Conservation (phyloP, 140 eudicot genomes). For the Bidens hawaiensis region DNA sequence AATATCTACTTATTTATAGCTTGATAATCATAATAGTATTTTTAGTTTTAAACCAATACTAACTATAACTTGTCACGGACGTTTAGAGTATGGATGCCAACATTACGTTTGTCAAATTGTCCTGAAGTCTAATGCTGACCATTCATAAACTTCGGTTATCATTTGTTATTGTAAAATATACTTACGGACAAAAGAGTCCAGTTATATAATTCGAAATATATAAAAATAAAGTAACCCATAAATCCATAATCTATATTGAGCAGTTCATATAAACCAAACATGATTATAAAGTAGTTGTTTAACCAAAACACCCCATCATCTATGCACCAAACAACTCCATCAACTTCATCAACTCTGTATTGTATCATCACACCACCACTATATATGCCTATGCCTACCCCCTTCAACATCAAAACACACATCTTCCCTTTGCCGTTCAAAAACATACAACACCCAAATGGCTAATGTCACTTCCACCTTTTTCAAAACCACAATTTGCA, state of each 20-base stretch:
- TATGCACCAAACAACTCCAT: constrained; percentile 28
- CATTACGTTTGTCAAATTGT: background rate
- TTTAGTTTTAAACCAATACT: no score
- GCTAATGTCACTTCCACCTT: constrained; percentile 11
- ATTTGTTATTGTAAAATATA: background rate
- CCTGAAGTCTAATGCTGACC: background rate
- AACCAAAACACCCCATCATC: constrained; percentile 32
- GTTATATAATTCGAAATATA: background rate
- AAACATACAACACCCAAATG: constrained; percentile 5
- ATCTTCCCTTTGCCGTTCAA: constrained; percentile 8
- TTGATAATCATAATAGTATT: no score
- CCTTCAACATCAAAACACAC: constrained; percentile 19
- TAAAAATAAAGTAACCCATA: background rate
- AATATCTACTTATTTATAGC: no score
- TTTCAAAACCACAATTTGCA: constrained; percentile 35
- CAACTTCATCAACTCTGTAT: constrained; percentile 27
- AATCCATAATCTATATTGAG: background rate
- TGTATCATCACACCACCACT: constrained; percentile 12
- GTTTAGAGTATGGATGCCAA: background rate
- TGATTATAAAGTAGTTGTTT: constrained; percentile 22
- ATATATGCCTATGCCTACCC: constrained; percentile 15
- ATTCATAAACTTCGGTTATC: background rate
- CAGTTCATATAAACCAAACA: constrained; percentile 19
- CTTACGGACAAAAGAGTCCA: background rate
- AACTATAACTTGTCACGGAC: background rate